phyloP scores from a whole-genome alignment of 352 stramenopile genomes.

The Pythium biforme region DNA sequence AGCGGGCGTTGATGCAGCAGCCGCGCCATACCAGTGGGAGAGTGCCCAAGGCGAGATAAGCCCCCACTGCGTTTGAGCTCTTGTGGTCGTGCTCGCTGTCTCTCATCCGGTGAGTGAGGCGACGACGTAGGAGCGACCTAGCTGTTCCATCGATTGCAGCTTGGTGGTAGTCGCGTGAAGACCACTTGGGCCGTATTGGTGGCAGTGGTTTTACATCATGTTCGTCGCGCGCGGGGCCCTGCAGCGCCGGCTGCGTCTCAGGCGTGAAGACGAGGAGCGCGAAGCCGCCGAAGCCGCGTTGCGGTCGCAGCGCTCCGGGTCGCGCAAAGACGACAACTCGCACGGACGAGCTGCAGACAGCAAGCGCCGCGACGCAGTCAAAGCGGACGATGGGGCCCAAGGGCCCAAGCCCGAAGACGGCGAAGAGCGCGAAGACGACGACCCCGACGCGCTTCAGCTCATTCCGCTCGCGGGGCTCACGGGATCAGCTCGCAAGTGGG shows the following conservation, averaged over 20 bases:
- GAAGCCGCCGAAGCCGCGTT: neutral
- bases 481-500: conserved; percentile 32
- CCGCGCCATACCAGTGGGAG: too few species aligned
- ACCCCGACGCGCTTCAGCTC: conserved; percentile 33
- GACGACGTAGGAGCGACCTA: too few species aligned
- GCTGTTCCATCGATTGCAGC: too few species aligned
- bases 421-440: conserved; percentile 17
- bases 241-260: conserved; percentile 13
- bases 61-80: too few species aligned
- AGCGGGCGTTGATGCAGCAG: neutral
- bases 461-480: conserved; percentile 37
- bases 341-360: neutral
- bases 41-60: too few species aligned
- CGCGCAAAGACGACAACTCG: neutral
- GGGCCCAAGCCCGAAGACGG: conserved; percentile 3
- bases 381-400: neutral
- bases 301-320: neutral
- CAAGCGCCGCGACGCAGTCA: neutral
- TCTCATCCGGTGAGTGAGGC: too few species aligned
- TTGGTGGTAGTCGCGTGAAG: neutral
- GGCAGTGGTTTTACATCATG: neutral
- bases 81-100: too few species aligned
- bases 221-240: conserved; percentile 17
- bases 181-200: neutral
- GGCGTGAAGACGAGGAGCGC: conserved; percentile 10